A percentile compares a stretch with the other conserved stretches of the same genome.
phyloP scores from a whole-genome alignment of 345 rosid species.

The Tarenaya hassleriana region DNA sequence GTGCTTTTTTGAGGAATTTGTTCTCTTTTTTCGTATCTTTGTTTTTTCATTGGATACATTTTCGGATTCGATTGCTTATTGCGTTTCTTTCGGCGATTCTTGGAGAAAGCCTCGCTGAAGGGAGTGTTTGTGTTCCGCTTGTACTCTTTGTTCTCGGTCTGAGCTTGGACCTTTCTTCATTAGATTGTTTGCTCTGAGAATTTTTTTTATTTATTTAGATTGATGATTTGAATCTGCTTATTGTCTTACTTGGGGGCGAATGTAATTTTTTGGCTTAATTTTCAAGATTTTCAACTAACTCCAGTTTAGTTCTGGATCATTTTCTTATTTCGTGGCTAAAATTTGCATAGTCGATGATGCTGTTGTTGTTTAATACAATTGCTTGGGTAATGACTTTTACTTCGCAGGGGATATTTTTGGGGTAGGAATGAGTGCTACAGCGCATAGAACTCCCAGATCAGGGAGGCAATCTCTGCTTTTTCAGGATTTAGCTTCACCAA shows the following conservation, averaged over 20 bases:
- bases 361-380: conserved; percentile 5
- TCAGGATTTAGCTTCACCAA: conserved; percentile 84
- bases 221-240: no score
- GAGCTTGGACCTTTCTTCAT: neutral
- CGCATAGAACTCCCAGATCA: conserved; percentile 67
- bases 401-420: conserved; percentile 18
- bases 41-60: no score
- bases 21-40: neutral
- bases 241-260: no score
- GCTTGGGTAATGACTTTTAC: neutral
- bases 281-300: neutral
- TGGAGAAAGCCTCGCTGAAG: no score
- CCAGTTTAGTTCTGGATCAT: neutral
- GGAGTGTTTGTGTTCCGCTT: no score
- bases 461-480: conserved; percentile 77
- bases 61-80: no score
- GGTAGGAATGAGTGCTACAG: conserved; percentile 47
- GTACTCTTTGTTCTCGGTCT: neutral
- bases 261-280: neutral
- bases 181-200: no score
- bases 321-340: neutral
- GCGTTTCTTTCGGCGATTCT: no score
- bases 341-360: neutral
- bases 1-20: neutral
- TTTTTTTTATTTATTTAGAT: no score